Conservation (phyloP, 1,284 basidiomycete genomes). For the Ustilago shanxiensis region DNA sequence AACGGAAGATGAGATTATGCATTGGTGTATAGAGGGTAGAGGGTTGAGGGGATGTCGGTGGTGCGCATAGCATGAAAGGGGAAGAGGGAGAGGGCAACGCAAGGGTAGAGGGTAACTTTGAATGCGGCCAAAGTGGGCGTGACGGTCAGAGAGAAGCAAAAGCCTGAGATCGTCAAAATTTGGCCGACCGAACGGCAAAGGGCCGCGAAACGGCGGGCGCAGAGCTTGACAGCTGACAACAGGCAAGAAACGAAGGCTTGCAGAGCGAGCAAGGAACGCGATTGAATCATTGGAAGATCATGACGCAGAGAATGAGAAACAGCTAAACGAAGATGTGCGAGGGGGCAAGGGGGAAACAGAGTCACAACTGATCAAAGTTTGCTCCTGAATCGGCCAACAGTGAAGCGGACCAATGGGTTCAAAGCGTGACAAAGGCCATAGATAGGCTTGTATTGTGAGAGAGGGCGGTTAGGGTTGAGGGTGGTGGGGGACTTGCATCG, state of each 20-base stretch:
- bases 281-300: not conserved
- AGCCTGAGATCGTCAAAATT: not conserved
- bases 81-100: slow-evolving; percentile 4
- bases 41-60: slow-evolving; percentile 13
- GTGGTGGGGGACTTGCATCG: not conserved
- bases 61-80: not conserved
- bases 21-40: not conserved
- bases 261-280: not conserved
- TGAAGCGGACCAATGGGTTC: slow-evolving; percentile 26
- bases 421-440: not conserved
- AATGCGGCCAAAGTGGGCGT: not conserved
- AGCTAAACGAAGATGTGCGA: not conserved
- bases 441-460: too few species aligned
- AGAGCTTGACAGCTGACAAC: slow-evolving; percentile 42
- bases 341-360: not conserved
- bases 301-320: not conserved
- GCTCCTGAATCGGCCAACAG: slow-evolving; percentile 12
- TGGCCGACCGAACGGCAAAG: not conserved
- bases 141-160: not conserved
- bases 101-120: slow-evolving; percentile 11
- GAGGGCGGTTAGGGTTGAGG: slow-evolving; percentile 13
- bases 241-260: not conserved
- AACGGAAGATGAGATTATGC: not conserved
- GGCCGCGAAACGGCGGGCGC: slow-evolving; percentile 19
- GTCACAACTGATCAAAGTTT: not conserved